Percentiles rank a stretch among this genome's conserved stretches.
Conservation (phyloP, 306 rosid genomes). For the Gastrolobium villosum region DNA sequence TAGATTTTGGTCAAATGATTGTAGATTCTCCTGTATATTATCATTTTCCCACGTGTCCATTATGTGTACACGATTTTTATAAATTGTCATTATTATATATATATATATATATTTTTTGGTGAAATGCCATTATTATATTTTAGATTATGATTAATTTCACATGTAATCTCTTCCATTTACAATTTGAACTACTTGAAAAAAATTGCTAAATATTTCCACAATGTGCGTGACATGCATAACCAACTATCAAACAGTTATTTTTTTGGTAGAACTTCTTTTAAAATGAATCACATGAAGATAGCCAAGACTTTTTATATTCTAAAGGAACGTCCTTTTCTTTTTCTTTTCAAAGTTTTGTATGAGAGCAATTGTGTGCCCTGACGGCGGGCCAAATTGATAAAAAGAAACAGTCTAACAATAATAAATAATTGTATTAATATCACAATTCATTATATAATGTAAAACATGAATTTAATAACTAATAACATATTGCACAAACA, state of each 20-base stretch:
- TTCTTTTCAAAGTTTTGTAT: background rate
- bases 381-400: background rate
- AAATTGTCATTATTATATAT: too few relatives aligned
- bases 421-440: background rate
- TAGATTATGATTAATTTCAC: too few relatives aligned
- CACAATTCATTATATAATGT: background rate
- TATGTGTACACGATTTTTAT: too few relatives aligned
- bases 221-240: slow-evolving; percentile 19
- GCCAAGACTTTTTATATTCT: background rate
- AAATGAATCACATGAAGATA: slow-evolving; percentile 31
- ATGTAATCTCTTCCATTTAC: too few relatives aligned
- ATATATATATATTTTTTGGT: too few relatives aligned
- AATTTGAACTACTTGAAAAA: background rate
- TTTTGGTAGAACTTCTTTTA: too few relatives aligned
- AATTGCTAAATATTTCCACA: background rate
- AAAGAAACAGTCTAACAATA: background rate
- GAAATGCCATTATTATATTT: too few relatives aligned
- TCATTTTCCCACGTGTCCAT: too few relatives aligned
- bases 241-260: background rate
- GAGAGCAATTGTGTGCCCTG: background rate
- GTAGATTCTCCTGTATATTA: too few relatives aligned
- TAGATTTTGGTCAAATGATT: too few relatives aligned
- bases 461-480: background rate
- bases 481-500: background rate
- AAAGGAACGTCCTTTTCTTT: background rate